Evolutionary conservation across 768 basidiomycete genomes (phyloP).

Genomic region (Dacryopinax spathularia): DNA sequence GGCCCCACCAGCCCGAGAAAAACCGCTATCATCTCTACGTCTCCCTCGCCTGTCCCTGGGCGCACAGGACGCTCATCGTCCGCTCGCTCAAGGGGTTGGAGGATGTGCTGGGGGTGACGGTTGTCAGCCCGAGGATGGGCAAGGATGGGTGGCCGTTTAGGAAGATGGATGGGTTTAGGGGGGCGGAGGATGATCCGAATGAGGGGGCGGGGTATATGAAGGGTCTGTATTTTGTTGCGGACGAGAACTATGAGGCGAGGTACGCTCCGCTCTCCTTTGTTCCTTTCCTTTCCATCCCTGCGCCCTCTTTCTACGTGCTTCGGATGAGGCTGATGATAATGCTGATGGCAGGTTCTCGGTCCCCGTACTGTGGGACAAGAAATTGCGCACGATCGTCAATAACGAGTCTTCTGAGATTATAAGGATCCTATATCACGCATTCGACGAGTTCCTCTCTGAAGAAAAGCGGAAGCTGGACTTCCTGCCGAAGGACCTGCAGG

Average conservation of each 20-base stretch:
- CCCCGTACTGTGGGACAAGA: constrained; percentile 30
- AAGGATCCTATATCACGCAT: constrained; percentile 26
- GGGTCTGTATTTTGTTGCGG: constrained; percentile 29
- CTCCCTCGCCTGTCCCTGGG: neutral
- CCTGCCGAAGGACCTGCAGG: constrained; percentile 27
- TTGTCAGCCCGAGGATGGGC: constrained; percentile 6
- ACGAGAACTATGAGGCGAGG: constrained; percentile 24
- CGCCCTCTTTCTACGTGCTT: no score
- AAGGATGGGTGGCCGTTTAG: constrained; percentile 16
- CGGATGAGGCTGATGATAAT: no score
- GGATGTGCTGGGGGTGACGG: neutral
- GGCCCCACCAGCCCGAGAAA: neutral
- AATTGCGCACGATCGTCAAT: constrained; percentile 29
- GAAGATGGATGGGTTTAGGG: constrained; percentile 16
- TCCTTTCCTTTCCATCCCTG: no score
- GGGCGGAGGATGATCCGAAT: constrained; percentile 24
- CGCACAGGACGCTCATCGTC: neutral
- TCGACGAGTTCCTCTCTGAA: constrained; percentile 21
- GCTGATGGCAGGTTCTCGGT: constrained; percentile 19
- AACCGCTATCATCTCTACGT: neutral
- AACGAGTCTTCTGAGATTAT: constrained; percentile 31
- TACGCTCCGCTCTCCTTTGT: no score
- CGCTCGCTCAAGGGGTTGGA: neutral
- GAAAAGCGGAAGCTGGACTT: constrained; percentile 22
- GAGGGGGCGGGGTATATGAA: constrained; percentile 22